phyloP scores from a whole-genome alignment of 768 basidiomycete genomes.

The Tricholoma hemisulphureum region DNA sequence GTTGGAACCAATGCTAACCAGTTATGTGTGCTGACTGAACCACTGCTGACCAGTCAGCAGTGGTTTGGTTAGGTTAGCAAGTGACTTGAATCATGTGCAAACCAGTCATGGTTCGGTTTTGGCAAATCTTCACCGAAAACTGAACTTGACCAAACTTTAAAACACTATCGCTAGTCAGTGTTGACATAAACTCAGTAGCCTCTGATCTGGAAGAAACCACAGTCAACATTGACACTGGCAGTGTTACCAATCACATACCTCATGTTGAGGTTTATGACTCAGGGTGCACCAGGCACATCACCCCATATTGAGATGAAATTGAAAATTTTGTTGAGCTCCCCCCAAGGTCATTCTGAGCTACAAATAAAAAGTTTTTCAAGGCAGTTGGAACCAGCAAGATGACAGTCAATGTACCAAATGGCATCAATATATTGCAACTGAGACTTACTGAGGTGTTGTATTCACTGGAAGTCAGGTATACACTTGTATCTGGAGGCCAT shows the following conservation, averaged over 20 bases:
- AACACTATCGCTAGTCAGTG: no score
- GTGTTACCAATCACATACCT: not conserved
- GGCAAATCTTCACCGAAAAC: no score
- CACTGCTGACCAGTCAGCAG: no score
- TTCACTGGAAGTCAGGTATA: constrained; percentile 36
- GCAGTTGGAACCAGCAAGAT: constrained; percentile 3
- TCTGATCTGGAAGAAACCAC: not conserved
- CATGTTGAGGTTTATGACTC: not conserved
- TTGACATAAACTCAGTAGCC: not conserved
- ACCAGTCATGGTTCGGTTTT: no score
- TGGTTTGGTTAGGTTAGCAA: no score
- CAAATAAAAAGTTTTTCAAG: constrained; percentile 10
- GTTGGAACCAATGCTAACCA: no score
- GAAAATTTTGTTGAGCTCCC: constrained; percentile 12
- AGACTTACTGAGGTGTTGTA: constrained; percentile 35
- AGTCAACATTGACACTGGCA: not conserved
- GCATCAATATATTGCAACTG: constrained; percentile 22
- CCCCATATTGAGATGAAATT: not conserved
- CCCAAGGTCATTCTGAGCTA: constrained; percentile 26
- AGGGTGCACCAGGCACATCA: constrained; percentile 1
- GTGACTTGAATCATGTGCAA: no score
- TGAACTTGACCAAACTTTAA: no score
- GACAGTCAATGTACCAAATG: constrained; percentile 2
- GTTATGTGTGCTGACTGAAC: no score
- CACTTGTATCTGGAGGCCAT: constrained; percentile 35